Conservation (phyloP, 106 monocot species). For the Dendrobium officinale region DNA sequence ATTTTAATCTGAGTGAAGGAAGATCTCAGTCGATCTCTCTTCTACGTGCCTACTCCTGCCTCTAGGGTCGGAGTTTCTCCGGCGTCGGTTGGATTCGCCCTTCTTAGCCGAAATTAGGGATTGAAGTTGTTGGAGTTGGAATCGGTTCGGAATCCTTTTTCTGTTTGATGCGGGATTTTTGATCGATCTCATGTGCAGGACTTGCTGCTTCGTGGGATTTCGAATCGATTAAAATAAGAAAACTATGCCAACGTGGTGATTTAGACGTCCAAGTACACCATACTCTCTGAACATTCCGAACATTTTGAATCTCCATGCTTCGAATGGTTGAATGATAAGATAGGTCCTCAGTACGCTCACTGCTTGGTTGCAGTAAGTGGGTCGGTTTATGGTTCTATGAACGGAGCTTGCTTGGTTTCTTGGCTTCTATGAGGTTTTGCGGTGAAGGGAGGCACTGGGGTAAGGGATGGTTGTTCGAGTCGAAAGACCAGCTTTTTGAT, state of each 20-base stretch:
- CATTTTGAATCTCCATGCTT: neutral
- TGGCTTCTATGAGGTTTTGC: constrained; percentile 5
- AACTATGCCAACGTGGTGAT: neutral
- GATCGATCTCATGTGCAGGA: neutral
- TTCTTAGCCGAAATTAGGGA: neutral
- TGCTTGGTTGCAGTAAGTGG: neutral
- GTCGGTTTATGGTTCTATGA: neutral
- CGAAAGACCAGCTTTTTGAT: neutral
- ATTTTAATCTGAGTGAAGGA: neutral
- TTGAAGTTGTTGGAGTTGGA: neutral
- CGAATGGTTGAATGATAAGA: constrained; percentile 3
- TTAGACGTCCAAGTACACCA: neutral
- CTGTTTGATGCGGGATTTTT: too few species aligned
- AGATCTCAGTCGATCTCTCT: constrained; percentile 2
- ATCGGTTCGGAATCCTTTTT: too few species aligned
- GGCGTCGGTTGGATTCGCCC: neutral
- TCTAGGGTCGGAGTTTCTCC: neutral
- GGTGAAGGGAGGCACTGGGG: constrained; percentile 8
- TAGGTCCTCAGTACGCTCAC: neutral
- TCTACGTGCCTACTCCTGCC: neutral
- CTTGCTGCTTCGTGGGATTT: neutral
- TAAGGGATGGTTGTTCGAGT: constrained; percentile 7
- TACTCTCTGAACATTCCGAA: neutral
- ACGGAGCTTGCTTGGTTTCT: neutral
- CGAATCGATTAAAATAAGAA: neutral